Base-by-base conservation (phyloP, 2,329 filamentous ascomycete genomes). In the Ceratocystis huliohia region DNA sequence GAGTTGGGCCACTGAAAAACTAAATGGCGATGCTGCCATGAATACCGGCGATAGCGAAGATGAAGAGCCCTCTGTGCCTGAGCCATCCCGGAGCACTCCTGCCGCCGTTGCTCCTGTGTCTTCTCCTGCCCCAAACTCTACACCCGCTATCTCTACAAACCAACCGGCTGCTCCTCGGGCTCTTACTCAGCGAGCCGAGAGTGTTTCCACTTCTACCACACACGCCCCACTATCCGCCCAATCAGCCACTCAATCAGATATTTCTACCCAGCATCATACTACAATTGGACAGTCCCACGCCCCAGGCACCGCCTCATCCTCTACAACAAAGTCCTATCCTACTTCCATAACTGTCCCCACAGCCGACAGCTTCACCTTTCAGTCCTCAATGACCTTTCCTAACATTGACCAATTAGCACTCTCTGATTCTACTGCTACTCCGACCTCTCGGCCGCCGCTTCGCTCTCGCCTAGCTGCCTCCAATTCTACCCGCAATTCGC, bases 331-430 rank as follows among this genome's bases (percentile, higher is more conserved):
- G 41, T 48, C 53, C 30, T 48, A 46, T 4, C 30, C 44, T 20
- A 22, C 64, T 20, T 63, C 33, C 22, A 70, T 64, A 5, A 74
- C 77, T 5, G 80, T 83, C 4, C 84, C 84, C 2, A 79, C 80
- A 5, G 80, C 83, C 71, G 81, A 85, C 20, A 79, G 74, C 22
- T 92, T 92, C 72, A 87, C 84, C 2, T 92, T 91, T 72, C 85
- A 86, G 67, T 85, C 88, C 0, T 74, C 81, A 1, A 80, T 88
- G 69, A 76, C 81, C 4, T 85, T 86, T 70, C 69, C 69, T 57
- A 83, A 84, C 63, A 79, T 86, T 37, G 83, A 81, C 68, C 86
- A 84, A 64, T 78, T 86, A 45, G 81, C 85, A 69, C 75, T 84
- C 17, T 84, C 82, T 45, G 82, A 86, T 71, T 75, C 76, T 1